Evolutionary conservation across 208 protist genomes (phyloP).

Genomic region (Blastocrithidia nonstop): DNA sequence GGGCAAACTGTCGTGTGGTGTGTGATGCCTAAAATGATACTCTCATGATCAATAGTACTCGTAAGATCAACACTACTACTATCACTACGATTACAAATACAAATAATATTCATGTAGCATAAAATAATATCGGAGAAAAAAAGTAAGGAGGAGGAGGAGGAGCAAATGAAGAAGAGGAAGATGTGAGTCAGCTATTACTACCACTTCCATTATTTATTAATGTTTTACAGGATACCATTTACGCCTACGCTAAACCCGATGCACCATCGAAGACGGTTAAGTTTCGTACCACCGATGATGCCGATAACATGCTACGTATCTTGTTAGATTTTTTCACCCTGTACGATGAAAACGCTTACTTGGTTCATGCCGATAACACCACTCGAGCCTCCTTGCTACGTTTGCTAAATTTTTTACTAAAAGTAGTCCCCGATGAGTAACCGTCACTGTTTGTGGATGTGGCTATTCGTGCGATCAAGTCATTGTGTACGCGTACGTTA

Average conservation of each 20-base stretch:
- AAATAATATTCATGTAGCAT: background rate
- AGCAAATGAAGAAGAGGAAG: too few species aligned
- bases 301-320: constrained; percentile 71
- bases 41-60: too few species aligned
- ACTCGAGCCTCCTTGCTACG: constrained; percentile 53
- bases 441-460: constrained; percentile 75
- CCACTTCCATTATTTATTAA: constrained; percentile 59
- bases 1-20: constrained; percentile 45
- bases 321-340: constrained; percentile 69
- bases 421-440: constrained; percentile 79
- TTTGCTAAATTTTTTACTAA: constrained; percentile 67
- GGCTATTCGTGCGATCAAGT: constrained; percentile 51
- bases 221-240: constrained; percentile 69
- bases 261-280: constrained; percentile 47
- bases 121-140: too few species aligned
- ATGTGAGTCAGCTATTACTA: constrained; percentile 31
- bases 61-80: background rate
- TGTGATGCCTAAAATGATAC: constrained; percentile 23
- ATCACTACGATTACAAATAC: background rate
- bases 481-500: constrained; percentile 48
- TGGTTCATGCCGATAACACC: constrained; percentile 78
- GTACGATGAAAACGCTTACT: constrained; percentile 78
- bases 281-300: constrained; percentile 65
- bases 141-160: too few species aligned
- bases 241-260: constrained; percentile 63